Conservation (phyloP, 176 grass and related monocot species). For the Oryza brachyantha region DNA sequence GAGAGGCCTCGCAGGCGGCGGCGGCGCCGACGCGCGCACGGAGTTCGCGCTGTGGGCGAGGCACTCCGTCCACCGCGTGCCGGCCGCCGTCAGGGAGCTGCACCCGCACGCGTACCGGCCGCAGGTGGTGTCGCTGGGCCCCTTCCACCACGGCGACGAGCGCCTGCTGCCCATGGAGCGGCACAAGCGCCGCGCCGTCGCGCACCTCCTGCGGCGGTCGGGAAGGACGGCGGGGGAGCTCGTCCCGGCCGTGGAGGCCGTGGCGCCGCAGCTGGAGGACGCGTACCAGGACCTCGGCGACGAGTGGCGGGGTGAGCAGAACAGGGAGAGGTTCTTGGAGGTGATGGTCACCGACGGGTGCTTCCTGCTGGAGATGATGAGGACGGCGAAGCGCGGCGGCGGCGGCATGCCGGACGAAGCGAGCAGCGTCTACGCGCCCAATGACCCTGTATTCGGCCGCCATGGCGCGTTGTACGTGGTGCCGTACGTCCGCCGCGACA, state of each 20-base stretch:
- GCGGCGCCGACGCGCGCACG: not conserved
- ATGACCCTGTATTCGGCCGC: constrained; percentile 52
- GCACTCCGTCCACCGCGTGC: constrained; percentile 51
- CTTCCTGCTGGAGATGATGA: constrained; percentile 65
- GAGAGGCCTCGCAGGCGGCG: not conserved
- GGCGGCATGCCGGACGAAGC: not conserved
- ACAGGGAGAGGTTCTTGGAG: constrained; percentile 27
- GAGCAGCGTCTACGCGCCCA: constrained; percentile 28
- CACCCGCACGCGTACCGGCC: constrained; percentile 55
- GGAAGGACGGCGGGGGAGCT: constrained; percentile 11
- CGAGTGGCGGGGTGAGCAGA: constrained; percentile 5
- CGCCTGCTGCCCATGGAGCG: constrained; percentile 52
- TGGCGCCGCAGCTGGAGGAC: constrained; percentile 20
- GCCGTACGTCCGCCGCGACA: constrained; percentile 47
- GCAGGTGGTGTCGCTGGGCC: constrained; percentile 65
- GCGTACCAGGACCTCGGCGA: constrained; percentile 39
- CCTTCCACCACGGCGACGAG: constrained; percentile 47
- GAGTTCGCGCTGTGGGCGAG: constrained; percentile 40
- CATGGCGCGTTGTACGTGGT: constrained; percentile 42
- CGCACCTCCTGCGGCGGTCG: constrained; percentile 46
- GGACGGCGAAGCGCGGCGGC: not conserved
- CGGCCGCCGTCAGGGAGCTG: constrained; percentile 49
- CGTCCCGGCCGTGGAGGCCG: constrained; percentile 21
- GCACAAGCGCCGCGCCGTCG: constrained; percentile 48
- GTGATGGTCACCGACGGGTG: constrained; percentile 49